phyloP scores from a whole-genome alignment of 306 rosid species.

The Cercis canadensis region DNA sequence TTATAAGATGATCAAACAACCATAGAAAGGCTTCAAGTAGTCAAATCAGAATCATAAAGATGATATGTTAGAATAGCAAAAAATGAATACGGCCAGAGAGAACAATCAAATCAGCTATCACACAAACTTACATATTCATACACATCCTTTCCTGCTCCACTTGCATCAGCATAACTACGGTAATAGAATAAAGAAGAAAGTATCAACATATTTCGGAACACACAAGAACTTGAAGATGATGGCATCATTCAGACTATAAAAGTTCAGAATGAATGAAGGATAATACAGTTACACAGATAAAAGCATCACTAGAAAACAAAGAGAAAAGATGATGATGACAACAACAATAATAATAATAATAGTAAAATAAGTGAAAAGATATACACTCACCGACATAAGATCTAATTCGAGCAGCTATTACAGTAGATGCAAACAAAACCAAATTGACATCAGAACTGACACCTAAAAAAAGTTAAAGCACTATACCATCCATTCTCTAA shows the following conservation, averaged over 20 bases:
- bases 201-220: constrained; percentile 33
- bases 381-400: constrained; percentile 2
- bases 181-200: constrained; percentile 35
- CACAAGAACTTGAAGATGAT: constrained; percentile 9
- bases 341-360: background rate
- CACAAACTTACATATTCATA: constrained; percentile 78
- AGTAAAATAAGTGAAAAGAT: constrained; percentile 4
- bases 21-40: constrained; percentile 1
- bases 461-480: background rate
- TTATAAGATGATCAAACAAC: background rate
- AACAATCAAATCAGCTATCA: background rate
- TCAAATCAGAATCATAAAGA: constrained; percentile 10
- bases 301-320: constrained; percentile 2
- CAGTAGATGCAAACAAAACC: background rate
- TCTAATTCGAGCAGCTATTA: constrained; percentile 1
- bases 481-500: background rate
- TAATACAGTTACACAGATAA: constrained; percentile 1
- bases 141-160: constrained; percentile 93
- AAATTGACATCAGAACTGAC: background rate
- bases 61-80: background rate
- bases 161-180: constrained; percentile 86
- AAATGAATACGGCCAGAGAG: constrained; percentile 1
- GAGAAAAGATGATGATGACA: constrained; percentile 9
- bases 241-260: constrained; percentile 7
- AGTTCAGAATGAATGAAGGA: constrained; percentile 34